These are phyloP conservation scores for Musa troglodytarum DNA, from an alignment of 176 grass and related monocot genomes.

Conservation along the genomic window DNA sequence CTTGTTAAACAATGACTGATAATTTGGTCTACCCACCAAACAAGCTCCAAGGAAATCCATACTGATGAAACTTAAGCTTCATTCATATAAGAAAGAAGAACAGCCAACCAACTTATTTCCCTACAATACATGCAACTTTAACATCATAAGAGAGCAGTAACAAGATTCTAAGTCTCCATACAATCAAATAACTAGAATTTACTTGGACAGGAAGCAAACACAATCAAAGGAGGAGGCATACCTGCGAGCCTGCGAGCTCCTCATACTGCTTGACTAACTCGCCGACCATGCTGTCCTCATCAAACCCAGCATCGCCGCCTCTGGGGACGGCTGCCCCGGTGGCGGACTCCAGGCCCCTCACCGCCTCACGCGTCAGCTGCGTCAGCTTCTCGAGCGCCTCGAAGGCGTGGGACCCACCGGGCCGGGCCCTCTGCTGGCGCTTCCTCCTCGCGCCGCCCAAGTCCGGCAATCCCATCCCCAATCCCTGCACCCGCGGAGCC, in stretches of 20 bases:
- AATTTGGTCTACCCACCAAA: not conserved
- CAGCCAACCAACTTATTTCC: not conserved
- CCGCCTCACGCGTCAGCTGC: conserved; percentile 77
- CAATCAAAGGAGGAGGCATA: not conserved
- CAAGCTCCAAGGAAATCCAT: not conserved
- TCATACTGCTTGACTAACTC: conserved; percentile 99
- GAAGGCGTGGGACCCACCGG: conserved; percentile 42
- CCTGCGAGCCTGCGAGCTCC: conserved; percentile 81
- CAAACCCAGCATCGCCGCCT: conserved; percentile 27
- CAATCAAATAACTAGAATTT: too few relatives aligned
- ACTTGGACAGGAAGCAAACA: not conserved
- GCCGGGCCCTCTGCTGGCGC: conserved; percentile 33
- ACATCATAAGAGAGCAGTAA: not conserved
- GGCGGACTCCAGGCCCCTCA: conserved; percentile 77
- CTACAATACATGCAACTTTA: not conserved
- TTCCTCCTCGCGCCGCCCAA: conserved; percentile 42
- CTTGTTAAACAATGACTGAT: too few relatives aligned
- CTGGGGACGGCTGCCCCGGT: conserved; percentile 14
- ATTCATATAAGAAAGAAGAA: not conserved
- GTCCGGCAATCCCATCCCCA: conserved; percentile 69
- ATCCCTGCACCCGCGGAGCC: conserved; percentile 29
- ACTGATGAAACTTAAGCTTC: not conserved
- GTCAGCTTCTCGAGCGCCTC: conserved; percentile 93
- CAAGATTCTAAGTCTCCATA: too few relatives aligned
- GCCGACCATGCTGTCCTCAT: conserved; percentile 78